Evolutionary conservation across 2,329 filamentous ascomycete genomes (phyloP).

Genomic region (Boeremia exigua): DNA sequence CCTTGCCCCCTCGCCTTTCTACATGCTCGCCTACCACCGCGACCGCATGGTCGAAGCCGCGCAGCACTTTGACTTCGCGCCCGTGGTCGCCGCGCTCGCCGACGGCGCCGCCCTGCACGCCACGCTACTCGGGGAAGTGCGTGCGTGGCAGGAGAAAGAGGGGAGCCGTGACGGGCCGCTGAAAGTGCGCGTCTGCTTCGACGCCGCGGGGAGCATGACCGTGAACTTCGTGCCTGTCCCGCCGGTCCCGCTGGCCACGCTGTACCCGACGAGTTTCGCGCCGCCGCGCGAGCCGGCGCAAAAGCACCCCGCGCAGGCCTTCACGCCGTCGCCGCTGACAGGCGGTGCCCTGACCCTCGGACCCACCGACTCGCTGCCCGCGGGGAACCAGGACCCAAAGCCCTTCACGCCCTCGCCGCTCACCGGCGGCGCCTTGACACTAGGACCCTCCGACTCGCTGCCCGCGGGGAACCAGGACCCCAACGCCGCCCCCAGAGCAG

Average conservation of each 20-base stretch:
- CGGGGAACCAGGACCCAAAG: slow-evolving; percentile 21
- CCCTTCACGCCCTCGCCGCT: slow-evolving; percentile 41
- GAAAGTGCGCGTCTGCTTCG: slow-evolving; percentile 63
- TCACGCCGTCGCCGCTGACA: slow-evolving; percentile 44
- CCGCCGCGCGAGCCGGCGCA: slow-evolving; percentile 45
- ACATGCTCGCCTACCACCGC: slow-evolving; percentile 79
- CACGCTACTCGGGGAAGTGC: slow-evolving; percentile 43
- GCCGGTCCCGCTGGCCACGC: slow-evolving; percentile 55
- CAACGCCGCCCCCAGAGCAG: slow-evolving; percentile 12
- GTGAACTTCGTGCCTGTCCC: slow-evolving; percentile 50
- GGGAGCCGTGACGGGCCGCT: slow-evolving; percentile 31
- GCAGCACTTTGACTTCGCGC: slow-evolving; percentile 56
- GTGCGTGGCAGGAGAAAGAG: slow-evolving; percentile 30
- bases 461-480: slow-evolving; percentile 21
- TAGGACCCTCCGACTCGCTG: slow-evolving; percentile 38
- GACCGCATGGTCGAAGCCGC: slow-evolving; percentile 74
- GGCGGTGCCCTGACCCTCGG: slow-evolving; percentile 45
- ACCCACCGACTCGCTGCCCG: slow-evolving; percentile 34
- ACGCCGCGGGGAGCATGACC: slow-evolving; percentile 41
- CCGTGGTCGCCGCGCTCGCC: slow-evolving; percentile 40
- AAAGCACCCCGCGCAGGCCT: slow-evolving; percentile 23
- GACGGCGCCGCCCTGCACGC: slow-evolving; percentile 44
- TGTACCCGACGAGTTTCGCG: slow-evolving; percentile 65
- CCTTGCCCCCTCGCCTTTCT: slow-evolving; percentile 66
- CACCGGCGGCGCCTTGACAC: slow-evolving; percentile 43